Evolutionary conservation across 441 rosid genomes (phyloP), one percentile per base, ranked within the genome.

Genomic region (Pelargonium fulgidum): DNA sequence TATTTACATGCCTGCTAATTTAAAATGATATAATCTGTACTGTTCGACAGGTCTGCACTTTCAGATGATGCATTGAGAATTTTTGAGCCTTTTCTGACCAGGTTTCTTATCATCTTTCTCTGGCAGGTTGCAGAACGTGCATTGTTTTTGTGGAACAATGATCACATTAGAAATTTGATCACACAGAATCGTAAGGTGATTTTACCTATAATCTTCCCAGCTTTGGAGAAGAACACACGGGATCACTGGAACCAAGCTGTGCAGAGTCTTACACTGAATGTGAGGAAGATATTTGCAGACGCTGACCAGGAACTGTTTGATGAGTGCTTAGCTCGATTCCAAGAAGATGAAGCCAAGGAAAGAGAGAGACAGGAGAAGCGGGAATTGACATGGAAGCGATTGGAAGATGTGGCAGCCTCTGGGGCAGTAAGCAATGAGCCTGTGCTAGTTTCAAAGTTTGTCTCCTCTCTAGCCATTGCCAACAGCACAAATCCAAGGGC

Each of bases 241-340:
- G 82, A 82, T 12, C 98, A 92, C 72, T 92, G 98, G 98, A 86
- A 86, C 79, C 97, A 84, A 77, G 97, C 96, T 64, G 98, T 92
- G 66, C 96, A 89, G 81, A 90, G 93, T 75, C 77, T 90, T 61
- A 89, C 92, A 9, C 77, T 90, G 80, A 90, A 89, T 70, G 96
- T 92, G 67, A 79, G 85, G 69, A 92, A 90, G 81, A 89, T 87
- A 66, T 81, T 92, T 70, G 81, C 80, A 0, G 98, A 92, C 69
- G 77, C 87, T 1, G 93, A 90, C 81, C 92, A 78, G 77, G 74
- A 72, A 68, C 85, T 90, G 13, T 87, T 87, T 62, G 91, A 87
- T 7, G 92, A 90, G 65, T 92, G 96, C 78, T 76, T 86, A 69
- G 74, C 74, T n/a, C 83, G 79, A 73, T 86, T 80, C 75, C 82